Evolutionary conservation across 2,329 filamentous ascomycete genomes (phyloP), one percentile per base, ranked within the genome.

Genomic region (Penicillium italicum): DNA sequence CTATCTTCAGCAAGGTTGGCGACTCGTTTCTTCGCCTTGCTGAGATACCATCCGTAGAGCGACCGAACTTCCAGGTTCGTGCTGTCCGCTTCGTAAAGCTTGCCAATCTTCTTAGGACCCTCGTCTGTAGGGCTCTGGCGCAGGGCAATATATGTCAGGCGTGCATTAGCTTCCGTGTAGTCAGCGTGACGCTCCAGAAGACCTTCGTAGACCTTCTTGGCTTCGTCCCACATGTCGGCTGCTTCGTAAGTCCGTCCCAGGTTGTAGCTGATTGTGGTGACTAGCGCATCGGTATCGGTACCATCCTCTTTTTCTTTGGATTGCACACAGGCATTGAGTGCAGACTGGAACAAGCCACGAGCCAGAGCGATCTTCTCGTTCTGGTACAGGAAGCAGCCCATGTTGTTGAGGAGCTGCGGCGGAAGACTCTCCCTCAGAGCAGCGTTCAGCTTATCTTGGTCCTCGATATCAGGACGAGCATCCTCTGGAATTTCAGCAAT

Each of bases 221-320:
- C 94, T 73, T 96, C 87, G 37, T 95, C 89, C 7, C 85, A 80
- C 70, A 93, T 82, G 34, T 88, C 87, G 50, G 90, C 86, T 0
- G 90, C 87, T 77, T 99, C 94, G 67, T 97, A 97, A 55, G 91
- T 96, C 55, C 94, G 85, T 28, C 89, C 94, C 38, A 99, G 84
- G 68, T 97, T 99, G 81, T 94, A 99, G 71, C 91, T 96, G 71
- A 99, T 96, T 3, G 92, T 96, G 0, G 93, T 96, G 26, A 97
- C 88, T 5, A 99, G 80, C 14, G 91, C 91, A 74, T 99, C 94
- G 0, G 88, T 92, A 69, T 97, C 94, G 59, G 87, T 82, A 1
- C 85, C 83, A 50, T 87, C 83, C 57, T 91, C 88, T 65, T 85
- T 87, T 66, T 91, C 87, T 44, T 86, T 85, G 59, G 91, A 87